These are phyloP conservation scores for Stromatinia cepivora DNA, from an alignment of 2,329 filamentous ascomycete genomes.

Conservation along the genomic window DNA sequence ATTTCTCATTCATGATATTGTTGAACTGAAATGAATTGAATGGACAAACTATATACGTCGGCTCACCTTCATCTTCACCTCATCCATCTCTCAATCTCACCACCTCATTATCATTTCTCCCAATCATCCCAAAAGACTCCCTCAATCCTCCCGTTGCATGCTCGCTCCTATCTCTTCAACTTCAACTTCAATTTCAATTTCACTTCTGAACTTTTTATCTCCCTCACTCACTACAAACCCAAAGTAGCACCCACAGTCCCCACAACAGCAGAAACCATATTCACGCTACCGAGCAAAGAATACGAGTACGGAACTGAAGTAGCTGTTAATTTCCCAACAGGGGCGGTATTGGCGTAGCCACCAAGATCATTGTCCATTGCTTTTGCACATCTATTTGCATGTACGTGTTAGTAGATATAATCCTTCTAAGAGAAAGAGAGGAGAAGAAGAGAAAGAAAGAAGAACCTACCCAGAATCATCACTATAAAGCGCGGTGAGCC, in stretches of 20 bases:
- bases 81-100: too few species aligned
- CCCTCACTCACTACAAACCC: constrained; percentile 27
- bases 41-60: too few species aligned
- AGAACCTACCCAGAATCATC: constrained; percentile 23
- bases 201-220: not conserved
- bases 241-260: constrained; percentile 43
- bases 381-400: constrained; percentile 40
- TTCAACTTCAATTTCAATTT: not conserved
- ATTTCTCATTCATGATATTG: too few species aligned
- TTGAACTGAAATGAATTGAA: too few species aligned
- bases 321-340: constrained; percentile 49
- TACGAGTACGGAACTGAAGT: constrained; percentile 53
- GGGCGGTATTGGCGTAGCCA: constrained; percentile 49
- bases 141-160: not conserved
- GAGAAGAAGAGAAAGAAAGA: not conserved
- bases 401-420: not conserved
- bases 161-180: not conserved
- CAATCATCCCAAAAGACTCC: not conserved
- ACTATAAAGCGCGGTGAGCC: constrained; percentile 31
- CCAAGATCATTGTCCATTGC: constrained; percentile 51
- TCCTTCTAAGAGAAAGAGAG: too few species aligned
- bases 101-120: too few species aligned
- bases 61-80: too few species aligned
- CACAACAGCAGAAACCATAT: constrained; percentile 45
- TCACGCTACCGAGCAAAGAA: constrained; percentile 50